Evolutionary conservation across 352 stramenopile species (phyloP).

Genomic region (Globisporangium cederbergense): DNA sequence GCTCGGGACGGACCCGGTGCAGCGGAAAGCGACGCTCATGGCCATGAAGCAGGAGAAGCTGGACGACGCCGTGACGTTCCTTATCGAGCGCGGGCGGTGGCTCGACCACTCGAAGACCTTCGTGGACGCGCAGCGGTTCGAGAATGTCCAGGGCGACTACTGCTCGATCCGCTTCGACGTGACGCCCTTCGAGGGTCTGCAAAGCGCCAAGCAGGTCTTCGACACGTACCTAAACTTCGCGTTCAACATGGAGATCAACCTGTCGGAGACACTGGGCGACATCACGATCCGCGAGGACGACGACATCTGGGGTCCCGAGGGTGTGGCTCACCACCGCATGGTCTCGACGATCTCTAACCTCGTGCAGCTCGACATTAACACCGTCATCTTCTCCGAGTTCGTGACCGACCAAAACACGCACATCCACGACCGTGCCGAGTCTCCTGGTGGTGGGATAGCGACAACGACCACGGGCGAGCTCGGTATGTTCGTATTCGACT

Average conservation of each 20-base stretch:
- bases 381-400: slow-evolving; percentile 33
- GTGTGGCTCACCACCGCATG: slow-evolving; percentile 34
- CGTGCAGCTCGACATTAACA: slow-evolving; percentile 39
- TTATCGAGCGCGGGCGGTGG: slow-evolving; percentile 30
- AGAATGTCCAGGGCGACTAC: slow-evolving; percentile 30
- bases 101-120: slow-evolving; percentile 33
- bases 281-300: slow-evolving; percentile 52
- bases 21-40: slow-evolving; percentile 29
- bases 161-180: slow-evolving; percentile 40
- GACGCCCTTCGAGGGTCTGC: slow-evolving; percentile 31
- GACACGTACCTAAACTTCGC: slow-evolving; percentile 43
- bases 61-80: slow-evolving; percentile 30
- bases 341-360: slow-evolving; percentile 24
- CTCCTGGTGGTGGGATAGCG: neutral
- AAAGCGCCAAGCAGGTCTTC: slow-evolving; percentile 35
- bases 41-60: slow-evolving; percentile 38
- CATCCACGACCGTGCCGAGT: neutral
- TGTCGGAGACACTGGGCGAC: slow-evolving; percentile 39
- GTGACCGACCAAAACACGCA: neutral
- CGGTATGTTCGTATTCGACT: slow-evolving; percentile 17
- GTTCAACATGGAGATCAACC: slow-evolving; percentile 52
- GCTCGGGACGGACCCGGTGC: slow-evolving; percentile 20
- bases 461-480: slow-evolving; percentile 7
- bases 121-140: slow-evolving; percentile 35
- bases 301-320: slow-evolving; percentile 22